phyloP scores from a whole-genome alignment of 139 green algal genomes.

The Closterium sp. region DNA sequence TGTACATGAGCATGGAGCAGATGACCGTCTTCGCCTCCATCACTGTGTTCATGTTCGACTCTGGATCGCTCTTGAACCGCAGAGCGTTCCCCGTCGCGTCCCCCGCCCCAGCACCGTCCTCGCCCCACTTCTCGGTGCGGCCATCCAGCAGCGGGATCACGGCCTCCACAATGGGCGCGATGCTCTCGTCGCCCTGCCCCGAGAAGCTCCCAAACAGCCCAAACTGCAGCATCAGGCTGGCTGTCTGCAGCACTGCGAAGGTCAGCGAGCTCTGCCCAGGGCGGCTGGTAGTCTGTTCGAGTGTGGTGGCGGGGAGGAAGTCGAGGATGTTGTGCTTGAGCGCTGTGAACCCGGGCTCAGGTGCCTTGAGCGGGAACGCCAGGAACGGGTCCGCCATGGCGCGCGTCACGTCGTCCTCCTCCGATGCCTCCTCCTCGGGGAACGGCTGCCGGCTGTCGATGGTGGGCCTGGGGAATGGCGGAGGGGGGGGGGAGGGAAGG shows the following conservation, averaged over 20 bases:
- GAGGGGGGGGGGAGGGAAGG: background rate
- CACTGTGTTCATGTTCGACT: background rate
- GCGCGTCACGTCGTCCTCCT: background rate
- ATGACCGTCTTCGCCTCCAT: conserved; percentile 5
- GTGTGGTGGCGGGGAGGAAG: background rate
- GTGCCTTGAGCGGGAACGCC: background rate
- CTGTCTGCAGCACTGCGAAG: background rate
- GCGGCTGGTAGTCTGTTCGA: background rate
- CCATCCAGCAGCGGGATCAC: background rate
- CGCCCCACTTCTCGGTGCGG: background rate
- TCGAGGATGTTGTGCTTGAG: conserved; percentile 1
- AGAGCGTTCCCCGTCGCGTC: background rate
- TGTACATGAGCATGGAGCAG: conserved; percentile 11
- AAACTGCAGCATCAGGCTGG: background rate
- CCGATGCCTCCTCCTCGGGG: background rate
- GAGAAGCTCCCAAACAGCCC: conserved; percentile 5
- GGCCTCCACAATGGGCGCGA: background rate
- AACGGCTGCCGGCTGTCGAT: background rate
- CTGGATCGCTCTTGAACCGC: background rate
- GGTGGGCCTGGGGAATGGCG: background rate
- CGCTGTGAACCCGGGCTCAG: background rate
- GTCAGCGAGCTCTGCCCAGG: background rate
- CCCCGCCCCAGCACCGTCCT: background rate
- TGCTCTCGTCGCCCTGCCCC: background rate
- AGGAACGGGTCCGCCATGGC: background rate